Percentiles rank a stretch among this genome's conserved stretches.
These are phyloP conservation scores for Fusarium abutilonis DNA, from an alignment of 2,329 filamentous ascomycete genomes.

Conservation along the genomic window DNA sequence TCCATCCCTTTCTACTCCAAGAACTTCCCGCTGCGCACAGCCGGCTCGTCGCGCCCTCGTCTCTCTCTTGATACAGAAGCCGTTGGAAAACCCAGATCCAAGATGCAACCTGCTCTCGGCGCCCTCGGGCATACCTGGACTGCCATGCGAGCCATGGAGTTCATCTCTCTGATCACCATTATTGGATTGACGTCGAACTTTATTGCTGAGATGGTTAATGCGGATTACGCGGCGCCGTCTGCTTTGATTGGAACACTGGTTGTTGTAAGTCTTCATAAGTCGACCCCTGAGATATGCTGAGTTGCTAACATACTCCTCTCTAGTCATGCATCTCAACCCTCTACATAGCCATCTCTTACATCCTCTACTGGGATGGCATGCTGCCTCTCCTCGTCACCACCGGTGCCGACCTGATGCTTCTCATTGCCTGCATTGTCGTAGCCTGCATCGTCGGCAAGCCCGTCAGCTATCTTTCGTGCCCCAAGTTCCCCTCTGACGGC, in stretches of 20 bases:
- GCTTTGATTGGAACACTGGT: slow-evolving; percentile 81
- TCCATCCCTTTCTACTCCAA: slow-evolving; percentile 55
- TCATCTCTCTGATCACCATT: slow-evolving; percentile 76
- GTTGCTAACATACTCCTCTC: slow-evolving; percentile 4
- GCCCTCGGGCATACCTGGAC: slow-evolving; percentile 83
- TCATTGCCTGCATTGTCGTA: slow-evolving; percentile 81
- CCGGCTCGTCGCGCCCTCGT: slow-evolving; percentile 52
- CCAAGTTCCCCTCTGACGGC: slow-evolving; percentile 55
- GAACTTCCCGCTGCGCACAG: slow-evolving; percentile 55
- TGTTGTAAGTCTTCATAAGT: slow-evolving; percentile 68
- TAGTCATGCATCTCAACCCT: slow-evolving; percentile 82
- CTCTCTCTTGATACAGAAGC: slow-evolving; percentile 55
- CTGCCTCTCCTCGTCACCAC: slow-evolving; percentile 78
- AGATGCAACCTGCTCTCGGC: slow-evolving; percentile 67
- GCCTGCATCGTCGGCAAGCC: slow-evolving; percentile 82
- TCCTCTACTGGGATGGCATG: slow-evolving; percentile 80
- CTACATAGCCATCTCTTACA: slow-evolving; percentile 82
- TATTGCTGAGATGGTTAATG: slow-evolving; percentile 76
- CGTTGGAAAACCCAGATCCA: slow-evolving; percentile 41
- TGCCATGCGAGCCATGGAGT: slow-evolving; percentile 75
- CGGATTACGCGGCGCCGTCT: slow-evolving; percentile 71
- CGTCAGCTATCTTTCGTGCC: slow-evolving; percentile 80
- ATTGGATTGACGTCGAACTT: slow-evolving; percentile 87
- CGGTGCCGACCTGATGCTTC: slow-evolving; percentile 72
- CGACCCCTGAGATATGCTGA: background rate